Evolutionary conservation across 106 monocot species (phyloP).

Genomic region (Vanilla planifolia): DNA sequence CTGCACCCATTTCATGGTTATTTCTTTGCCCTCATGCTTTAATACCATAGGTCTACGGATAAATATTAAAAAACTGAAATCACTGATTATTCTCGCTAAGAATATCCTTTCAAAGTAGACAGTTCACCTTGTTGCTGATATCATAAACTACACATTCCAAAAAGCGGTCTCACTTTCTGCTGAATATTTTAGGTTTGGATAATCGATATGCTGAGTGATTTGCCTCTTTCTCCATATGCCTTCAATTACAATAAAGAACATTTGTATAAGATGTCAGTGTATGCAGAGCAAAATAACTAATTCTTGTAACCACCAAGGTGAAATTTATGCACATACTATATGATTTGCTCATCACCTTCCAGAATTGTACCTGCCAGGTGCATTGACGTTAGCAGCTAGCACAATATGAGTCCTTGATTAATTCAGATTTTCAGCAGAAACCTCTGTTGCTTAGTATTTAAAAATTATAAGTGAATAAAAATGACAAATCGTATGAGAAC

Average conservation of each 20-base stretch:
- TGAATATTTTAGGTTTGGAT: not conserved
- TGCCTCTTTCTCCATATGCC: not conserved
- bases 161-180: not conserved
- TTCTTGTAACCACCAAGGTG: not conserved
- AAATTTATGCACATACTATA: not conserved
- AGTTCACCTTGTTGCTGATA: not conserved
- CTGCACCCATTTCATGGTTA: not conserved
- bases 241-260: not conserved
- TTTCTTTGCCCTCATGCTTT: not conserved
- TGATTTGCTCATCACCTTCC: not conserved
- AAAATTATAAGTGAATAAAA: not conserved
- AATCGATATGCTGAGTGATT: not conserved
- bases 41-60: not conserved
- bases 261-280: not conserved
- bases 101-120: not conserved
- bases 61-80: not conserved
- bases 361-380: not conserved
- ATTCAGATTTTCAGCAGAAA: too few relatives aligned
- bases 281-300: not conserved
- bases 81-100: not conserved
- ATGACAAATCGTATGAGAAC: not conserved
- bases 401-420: not conserved
- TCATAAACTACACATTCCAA: not conserved
- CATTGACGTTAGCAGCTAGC: not conserved
- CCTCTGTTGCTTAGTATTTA: not conserved